These are phyloP conservation scores for Nicotiana sylvestris DNA, from an alignment of 257 asterid genomes.

Conservation along the genomic window DNA sequence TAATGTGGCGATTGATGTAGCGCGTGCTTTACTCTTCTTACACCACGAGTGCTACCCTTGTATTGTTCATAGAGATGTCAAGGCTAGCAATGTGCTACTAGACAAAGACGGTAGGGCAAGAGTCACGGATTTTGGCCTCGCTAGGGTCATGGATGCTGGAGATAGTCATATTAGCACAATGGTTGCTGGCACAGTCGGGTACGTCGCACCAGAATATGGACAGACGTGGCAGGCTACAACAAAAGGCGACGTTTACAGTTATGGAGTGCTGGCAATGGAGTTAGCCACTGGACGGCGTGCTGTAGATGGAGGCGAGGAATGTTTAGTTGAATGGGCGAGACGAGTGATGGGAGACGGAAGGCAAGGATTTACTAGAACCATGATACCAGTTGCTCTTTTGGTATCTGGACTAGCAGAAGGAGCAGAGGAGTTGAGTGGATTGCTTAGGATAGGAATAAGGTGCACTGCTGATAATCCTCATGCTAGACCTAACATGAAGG, in stretches of 20 bases:
- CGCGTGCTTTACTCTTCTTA: slow-evolving; percentile 65
- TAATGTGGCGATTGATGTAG: slow-evolving; percentile 70
- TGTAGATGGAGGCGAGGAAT: slow-evolving; percentile 92
- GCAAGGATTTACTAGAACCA: slow-evolving; percentile 25
- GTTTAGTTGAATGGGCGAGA: slow-evolving; percentile 86
- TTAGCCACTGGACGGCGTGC: slow-evolving; percentile 84
- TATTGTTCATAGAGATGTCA: slow-evolving; percentile 90
- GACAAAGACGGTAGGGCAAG: slow-evolving; percentile 74
- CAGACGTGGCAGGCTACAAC: slow-evolving; percentile 96
- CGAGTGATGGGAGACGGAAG: slow-evolving; percentile 71
- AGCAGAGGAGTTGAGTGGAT: slow-evolving; percentile 61
- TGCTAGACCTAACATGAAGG: slow-evolving; percentile 85
- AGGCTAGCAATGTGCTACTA: slow-evolving; percentile 91
- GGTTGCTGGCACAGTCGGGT: slow-evolving; percentile 96
- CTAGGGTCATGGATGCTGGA: slow-evolving; percentile 71
- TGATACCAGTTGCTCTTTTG: slow-evolving; percentile 53
- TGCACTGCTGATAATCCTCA: slow-evolving; percentile 73
- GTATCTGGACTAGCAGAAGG: slow-evolving; percentile 68
- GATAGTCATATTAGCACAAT: slow-evolving; percentile 89
- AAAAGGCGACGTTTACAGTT: slow-evolving; percentile 93
- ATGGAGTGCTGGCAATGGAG: slow-evolving; percentile 88
- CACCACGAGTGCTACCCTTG: slow-evolving; percentile 92
- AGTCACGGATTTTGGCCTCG: slow-evolving; percentile 93
- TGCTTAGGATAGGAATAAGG: slow-evolving; percentile 69
- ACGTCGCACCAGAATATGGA: slow-evolving; percentile 97